Evolutionary conservation across 352 stramenopile species (phyloP), one percentile per base, ranked within the genome.

Genomic region (Elongisporangium senticosum): DNA sequence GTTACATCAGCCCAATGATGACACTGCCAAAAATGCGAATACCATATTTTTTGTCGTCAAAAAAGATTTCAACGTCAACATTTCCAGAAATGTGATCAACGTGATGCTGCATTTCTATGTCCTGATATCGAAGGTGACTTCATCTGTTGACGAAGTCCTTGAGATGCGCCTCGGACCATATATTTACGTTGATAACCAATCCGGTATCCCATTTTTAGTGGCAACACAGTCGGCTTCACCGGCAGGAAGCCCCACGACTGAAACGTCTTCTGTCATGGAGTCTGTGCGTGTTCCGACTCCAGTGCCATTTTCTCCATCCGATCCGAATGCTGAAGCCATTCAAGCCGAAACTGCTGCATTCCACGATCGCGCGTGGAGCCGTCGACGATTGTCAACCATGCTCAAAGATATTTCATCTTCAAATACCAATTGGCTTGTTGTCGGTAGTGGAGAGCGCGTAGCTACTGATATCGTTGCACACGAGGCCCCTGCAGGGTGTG

Each of bases 141-240:
- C 70, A 8, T 65, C 69, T 28, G 67, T 63, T 0, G 71, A 79
- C 19, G 71, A 86, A 53, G 67, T 62, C 14, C 62, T 79, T 24
- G 65, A 61, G 39, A 70, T 73, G 8, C 79, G 77, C 7, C 79
- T 95, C 23, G 85, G 85, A 1, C 79, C 83, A 19, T 91, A 86
- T 59, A 89, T 95, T 52, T 95, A 95, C 56, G 81, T 95, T 7
- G 85, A 95, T 53, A 95, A 95, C 51, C 83, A 95, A 51, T 90
- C 83, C 2, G 85, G 85, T 10, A 92, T 95, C 53, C 78, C 78
- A 21, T 90, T 95, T 64, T 61, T 87, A n/a, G 74, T 90, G 8
- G 85, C 85, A n/a, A 83, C 73, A 4, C 75, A 87, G 50, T 68
- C 72, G 26, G 69, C 74, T 11, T 62, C 20, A 37, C 63, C 62